phyloP scores from a whole-genome alignment of 1,284 basidiomycete species.

The Pulchroboletus neoregius region DNA sequence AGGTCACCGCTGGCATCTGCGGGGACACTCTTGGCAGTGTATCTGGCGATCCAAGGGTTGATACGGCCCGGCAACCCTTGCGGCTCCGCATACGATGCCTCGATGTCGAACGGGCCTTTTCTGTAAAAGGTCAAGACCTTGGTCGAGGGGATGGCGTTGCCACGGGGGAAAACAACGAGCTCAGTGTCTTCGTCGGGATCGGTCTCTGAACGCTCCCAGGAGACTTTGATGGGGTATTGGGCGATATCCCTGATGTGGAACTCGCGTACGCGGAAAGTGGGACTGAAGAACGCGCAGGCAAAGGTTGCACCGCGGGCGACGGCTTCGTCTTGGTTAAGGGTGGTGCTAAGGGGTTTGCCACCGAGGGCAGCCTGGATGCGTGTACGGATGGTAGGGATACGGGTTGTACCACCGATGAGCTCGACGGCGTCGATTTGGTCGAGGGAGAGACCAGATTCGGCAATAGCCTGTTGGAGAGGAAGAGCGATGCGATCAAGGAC shows the following conservation, averaged over 20 bases:
- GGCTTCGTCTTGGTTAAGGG: slow-evolving; percentile 95
- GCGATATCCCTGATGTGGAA: slow-evolving; percentile 84
- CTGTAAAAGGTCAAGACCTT: slow-evolving; percentile 95
- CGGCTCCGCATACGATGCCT: slow-evolving; percentile 77
- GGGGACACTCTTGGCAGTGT: slow-evolving; percentile 78
- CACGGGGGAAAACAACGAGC: slow-evolving; percentile 80
- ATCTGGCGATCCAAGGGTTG: slow-evolving; percentile 80
- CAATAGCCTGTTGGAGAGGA: slow-evolving; percentile 89
- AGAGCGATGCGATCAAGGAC: slow-evolving; percentile 89
- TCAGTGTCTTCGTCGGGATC: slow-evolving; percentile 87
- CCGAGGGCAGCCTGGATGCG: slow-evolving; percentile 85
- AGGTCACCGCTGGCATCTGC: slow-evolving; percentile 66
- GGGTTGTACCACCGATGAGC: slow-evolving; percentile 92
- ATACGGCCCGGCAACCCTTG: slow-evolving; percentile 65
- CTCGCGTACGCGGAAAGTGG: slow-evolving; percentile 93
- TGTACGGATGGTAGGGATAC: slow-evolving; percentile 92
- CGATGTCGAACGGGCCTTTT: slow-evolving; percentile 80
- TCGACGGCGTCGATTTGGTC: slow-evolving; percentile 88
- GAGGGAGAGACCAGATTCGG: slow-evolving; percentile 87
- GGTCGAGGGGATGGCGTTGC: slow-evolving; percentile 84
- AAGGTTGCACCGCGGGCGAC: slow-evolving; percentile 92
- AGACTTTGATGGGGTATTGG: slow-evolving; percentile 82
- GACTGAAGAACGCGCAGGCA: slow-evolving; percentile 90
- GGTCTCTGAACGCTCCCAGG: slow-evolving; percentile 71
- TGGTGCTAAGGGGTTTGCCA: slow-evolving; percentile 77